These are phyloP conservation scores for Salvia miltiorrhiza DNA, from an alignment of 257 asterid genomes.

Conservation along the genomic window DNA sequence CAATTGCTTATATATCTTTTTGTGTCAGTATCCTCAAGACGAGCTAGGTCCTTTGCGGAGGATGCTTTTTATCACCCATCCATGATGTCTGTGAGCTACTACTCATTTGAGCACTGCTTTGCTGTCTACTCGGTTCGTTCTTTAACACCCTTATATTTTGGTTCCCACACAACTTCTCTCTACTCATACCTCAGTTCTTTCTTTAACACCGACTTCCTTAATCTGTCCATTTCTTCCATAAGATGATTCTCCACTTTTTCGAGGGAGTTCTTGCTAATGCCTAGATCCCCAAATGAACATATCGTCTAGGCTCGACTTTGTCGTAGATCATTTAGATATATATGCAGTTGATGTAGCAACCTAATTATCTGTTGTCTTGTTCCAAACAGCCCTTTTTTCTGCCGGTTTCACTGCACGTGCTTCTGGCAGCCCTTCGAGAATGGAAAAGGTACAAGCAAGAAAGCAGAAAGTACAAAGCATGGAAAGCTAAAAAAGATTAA, in stretches of 20 bases:
- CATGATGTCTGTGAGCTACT: slow-evolving; percentile 99
- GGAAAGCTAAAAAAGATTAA: slow-evolving; percentile 44
- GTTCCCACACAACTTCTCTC: neutral
- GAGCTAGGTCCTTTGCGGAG: slow-evolving; percentile 84
- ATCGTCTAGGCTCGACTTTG: neutral
- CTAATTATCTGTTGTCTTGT: slow-evolving; percentile 8
- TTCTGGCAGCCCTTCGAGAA: slow-evolving; percentile 89
- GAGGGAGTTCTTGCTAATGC: neutral
- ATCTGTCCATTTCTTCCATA: neutral
- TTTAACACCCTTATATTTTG: neutral
- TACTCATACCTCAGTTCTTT: too few relatives aligned
- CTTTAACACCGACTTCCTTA: too few relatives aligned
- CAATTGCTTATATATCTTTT: neutral
- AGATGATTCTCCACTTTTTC: neutral
- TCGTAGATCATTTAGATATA: neutral
- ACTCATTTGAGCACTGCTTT: slow-evolving; percentile 91
- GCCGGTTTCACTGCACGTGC: slow-evolving; percentile 84
- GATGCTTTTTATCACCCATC: slow-evolving; percentile 98
- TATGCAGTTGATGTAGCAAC: neutral
- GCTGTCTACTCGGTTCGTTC: slow-evolving; percentile 89
- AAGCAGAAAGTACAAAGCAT: slow-evolving; percentile 46
- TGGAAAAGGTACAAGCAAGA: slow-evolving; percentile 76
- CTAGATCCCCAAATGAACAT: too few relatives aligned
- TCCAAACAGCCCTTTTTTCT: slow-evolving; percentile 71
- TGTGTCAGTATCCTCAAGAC: slow-evolving; percentile 67